Base-by-base conservation (phyloP, 257 asterid species). In the Hygrophila difformis region DNA sequence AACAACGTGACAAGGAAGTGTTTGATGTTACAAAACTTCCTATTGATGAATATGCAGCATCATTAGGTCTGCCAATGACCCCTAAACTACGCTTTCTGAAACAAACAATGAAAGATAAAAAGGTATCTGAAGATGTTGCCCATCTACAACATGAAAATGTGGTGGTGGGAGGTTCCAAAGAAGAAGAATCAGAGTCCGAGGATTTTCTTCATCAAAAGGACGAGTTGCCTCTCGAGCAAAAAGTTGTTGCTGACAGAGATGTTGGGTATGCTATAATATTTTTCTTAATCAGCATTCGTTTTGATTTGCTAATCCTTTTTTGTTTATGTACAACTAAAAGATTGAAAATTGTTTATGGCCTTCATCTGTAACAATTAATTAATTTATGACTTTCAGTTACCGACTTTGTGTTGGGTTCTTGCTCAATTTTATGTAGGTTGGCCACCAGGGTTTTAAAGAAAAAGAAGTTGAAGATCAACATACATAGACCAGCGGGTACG, bases 1-100 rank as follows among this genome's bases (percentile, higher is more conserved):
- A 70, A 59, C 88, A 82, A 54, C 69, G 69, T 15, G 95, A 91
- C 55, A 91, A 78, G 70, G 99, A 91, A 70, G 61, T 83, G 53
- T 86, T 91, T 66, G 93, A 86, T 36, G 84, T 83, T 47, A 71
- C 66, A 20, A 70, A 82, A 55, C 95, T 86, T 51, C 84, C 93
- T 0, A 57, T 83, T 49, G 97, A 79, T 35, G 94, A 78, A 24
- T 86, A 33, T 56, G 60, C 93, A 51, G 95, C 94, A 62, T 91
- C 99, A 44, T 60, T 86, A 47, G 99, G 99, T 57, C 95, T 91
- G 58, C 97, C 99, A 21, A 69, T 83, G 94, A 82, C 95, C 50
- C 99, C 99, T 34, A 86, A 78, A 56, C 64, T 91, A 51, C 81
- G 95, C 23, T 81, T 83, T 66, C 66, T 82, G 18, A 86, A 86